Evolutionary conservation across 495 filamentous ascomycete genomes (phyloP).

Genomic region (Collariella sp.): DNA sequence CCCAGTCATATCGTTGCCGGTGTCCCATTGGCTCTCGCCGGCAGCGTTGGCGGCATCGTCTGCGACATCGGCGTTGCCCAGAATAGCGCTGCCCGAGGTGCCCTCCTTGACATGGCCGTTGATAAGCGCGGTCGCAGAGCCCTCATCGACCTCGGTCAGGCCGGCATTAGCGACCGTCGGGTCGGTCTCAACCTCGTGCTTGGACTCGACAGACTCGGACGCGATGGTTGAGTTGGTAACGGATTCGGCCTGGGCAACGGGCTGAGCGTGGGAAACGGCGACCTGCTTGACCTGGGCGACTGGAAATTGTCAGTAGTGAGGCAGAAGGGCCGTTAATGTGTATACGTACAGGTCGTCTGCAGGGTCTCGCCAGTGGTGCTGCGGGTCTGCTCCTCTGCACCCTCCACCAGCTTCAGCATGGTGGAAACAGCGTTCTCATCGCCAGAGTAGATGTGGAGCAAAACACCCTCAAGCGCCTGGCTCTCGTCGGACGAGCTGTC

Average conservation of each 20-base stretch:
- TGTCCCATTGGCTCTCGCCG: constrained; percentile 61
- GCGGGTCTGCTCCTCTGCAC: constrained; percentile 60
- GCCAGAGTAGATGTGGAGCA: constrained; percentile 83
- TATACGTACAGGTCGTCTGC: constrained; percentile 65
- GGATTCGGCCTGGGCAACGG: constrained; percentile 28
- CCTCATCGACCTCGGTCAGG: constrained; percentile 55
- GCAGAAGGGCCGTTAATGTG: background rate
- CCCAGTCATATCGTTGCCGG: constrained; percentile 42
- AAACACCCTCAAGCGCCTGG: constrained; percentile 79
- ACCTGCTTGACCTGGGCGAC: constrained; percentile 61
- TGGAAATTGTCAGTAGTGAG: constrained; percentile 32
- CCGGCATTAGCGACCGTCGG: constrained; percentile 70
- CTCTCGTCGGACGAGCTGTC: constrained; percentile 59
- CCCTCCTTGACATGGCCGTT: constrained; percentile 45
- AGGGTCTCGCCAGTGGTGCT: constrained; percentile 56
- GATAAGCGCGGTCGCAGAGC: constrained; percentile 34
- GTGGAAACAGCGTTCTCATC: constrained; percentile 69
- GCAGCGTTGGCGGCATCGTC: constrained; percentile 58
- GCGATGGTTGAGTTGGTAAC: constrained; percentile 25
- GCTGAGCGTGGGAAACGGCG: constrained; percentile 41
- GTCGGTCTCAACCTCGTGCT: constrained; percentile 51
- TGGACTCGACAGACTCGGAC: constrained; percentile 35
- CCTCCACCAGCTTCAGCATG: constrained; percentile 78
- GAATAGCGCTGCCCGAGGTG: constrained; percentile 28
- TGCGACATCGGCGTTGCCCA: constrained; percentile 48